Evolutionary conservation across 2,329 filamentous ascomycete species (phyloP), one percentile per base, ranked within the genome.

Genomic region (Pestalotiopsis sp.): DNA sequence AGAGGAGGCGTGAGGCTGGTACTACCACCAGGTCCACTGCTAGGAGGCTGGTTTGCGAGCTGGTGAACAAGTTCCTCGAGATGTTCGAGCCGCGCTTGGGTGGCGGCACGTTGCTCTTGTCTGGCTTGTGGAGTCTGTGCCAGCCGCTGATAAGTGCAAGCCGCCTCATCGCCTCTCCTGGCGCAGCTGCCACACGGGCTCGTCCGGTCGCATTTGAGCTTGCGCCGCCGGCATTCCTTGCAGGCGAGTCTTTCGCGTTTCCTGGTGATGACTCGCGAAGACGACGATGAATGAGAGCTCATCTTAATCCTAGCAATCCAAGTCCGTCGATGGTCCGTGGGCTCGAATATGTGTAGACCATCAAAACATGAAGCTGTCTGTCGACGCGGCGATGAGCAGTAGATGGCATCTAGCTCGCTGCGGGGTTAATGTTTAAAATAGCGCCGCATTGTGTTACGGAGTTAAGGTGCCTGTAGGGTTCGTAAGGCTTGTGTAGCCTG

Each of bases 211-310:
- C 64, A 65, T 17, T 38, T 27, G 6, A 65, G 64, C 52, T 65
- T 65, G 13, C 64, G 64, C 14, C 64, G 41, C 25, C 64, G 64
- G 38, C 64, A 65, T 39, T 65, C 64, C 41, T 65, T 55, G 49
- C 64, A 65, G 14, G 64, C 64, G 4, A 65, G n/a, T 14, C 49
- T n/a, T 5, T 65, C 64, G 25, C 64, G 64, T 25, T 65, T 65
- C n/a, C 64, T 65, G 31, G 64, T 65, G 41, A 65, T 65, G 39
- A 49, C n/a, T 20, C 61, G 38, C 13, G 61, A 23, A 2, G 61
- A 39, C 2, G 38, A 39, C 14, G 61, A 39, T 11, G 38, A 39
- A 11, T 17, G 38, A 25, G 38, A 20, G 11, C 14, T 52, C 45
- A 52, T 52, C 4, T 52, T 52, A 20, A 9, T 36, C 7, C 31